Evolutionary conservation across 208 protist genomes (phyloP), one percentile per base, ranked within the genome.

Genomic region (Acanthamoeba triangularis): DNA sequence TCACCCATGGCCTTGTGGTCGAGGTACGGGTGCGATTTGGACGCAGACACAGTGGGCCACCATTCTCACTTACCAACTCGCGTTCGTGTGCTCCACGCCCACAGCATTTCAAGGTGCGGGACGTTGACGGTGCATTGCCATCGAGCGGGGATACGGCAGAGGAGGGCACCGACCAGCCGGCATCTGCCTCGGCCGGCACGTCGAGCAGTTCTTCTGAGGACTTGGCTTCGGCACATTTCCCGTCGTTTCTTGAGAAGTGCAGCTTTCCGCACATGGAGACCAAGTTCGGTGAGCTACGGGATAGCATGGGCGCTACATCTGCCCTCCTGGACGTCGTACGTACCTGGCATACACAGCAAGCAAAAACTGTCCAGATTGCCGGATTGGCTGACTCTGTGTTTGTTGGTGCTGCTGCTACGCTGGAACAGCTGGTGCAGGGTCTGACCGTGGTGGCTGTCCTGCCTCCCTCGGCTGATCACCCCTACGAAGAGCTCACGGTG

Each of bases 271-370:
- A 41, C 0, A 87, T 87, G 78, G 78, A 87, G 47, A 5, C 47
- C 37, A 87, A 59, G 78, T 87, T 87, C 49, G 37, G 25, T 8
- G 78, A 87, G 49, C 49, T 87, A 14, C 78, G 78, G 25, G 78
- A 87, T 11, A 87, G 28, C 78, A 49, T 87, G 78, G 11, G 7
- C 23, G 56, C 78, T 11, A 87, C 78, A 3, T 87, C n/a, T n/a
- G 49, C 23, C 2, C 78, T 87, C 2, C 8, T 87, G 20, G 78
- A 87, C 4, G 25, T 87, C 28, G 78, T 87, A 87, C 78, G 44
- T 37, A 33, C 76, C 44, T 2, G 2, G 1, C 52, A 18, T 25
- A 59, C 80, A 8, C 2, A 23, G 3, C 0, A 47, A 47, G 44
- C 44, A 47, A 47, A 47, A 10, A 47, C 16, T 4, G 8, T 33